These are phyloP conservation scores for Suhomyces bolitotheri DNA, from an alignment of 1,139 yeast species.

Conservation along the genomic window DNA sequence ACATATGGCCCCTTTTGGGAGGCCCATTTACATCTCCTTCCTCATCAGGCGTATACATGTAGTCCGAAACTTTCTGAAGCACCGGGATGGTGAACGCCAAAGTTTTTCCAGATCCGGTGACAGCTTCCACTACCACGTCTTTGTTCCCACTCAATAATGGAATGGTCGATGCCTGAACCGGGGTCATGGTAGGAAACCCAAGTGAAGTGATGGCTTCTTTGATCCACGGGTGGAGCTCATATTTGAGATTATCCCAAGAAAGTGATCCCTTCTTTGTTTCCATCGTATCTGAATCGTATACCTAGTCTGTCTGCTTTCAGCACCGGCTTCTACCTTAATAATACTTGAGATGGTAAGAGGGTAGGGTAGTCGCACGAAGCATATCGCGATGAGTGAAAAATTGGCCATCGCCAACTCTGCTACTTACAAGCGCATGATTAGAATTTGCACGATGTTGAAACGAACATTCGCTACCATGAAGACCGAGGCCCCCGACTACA, in stretches of 20 bases:
- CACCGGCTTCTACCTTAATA: no score
- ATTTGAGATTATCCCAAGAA: constrained; percentile 38
- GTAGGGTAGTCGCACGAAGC: no score
- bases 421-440: background rate
- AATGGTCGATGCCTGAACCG: constrained; percentile 94
- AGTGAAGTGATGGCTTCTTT: constrained; percentile 66
- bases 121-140: constrained; percentile 96
- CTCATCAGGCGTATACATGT: constrained; percentile 24
- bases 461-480: constrained; percentile 12
- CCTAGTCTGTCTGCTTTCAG: no score
- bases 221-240: constrained; percentile 45
- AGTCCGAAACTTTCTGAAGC: constrained; percentile 56
- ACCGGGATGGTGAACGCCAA: constrained; percentile 84
- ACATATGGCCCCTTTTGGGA: constrained; percentile 61
- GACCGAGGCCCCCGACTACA: constrained; percentile 29
- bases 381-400: constrained; percentile 2
- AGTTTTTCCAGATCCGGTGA: constrained; percentile 96
- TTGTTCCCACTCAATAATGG: constrained; percentile 86
- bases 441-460: constrained; percentile 10
- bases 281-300: constrained; percentile 18
- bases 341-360: no score
- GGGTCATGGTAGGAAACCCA: constrained; percentile 87
- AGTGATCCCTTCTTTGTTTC: constrained; percentile 37
- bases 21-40: constrained; percentile 28
- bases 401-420: background rate